phyloP scores from a whole-genome alignment of 2,329 filamentous ascomycete genomes.

The Nigrograna mackinnonii region DNA sequence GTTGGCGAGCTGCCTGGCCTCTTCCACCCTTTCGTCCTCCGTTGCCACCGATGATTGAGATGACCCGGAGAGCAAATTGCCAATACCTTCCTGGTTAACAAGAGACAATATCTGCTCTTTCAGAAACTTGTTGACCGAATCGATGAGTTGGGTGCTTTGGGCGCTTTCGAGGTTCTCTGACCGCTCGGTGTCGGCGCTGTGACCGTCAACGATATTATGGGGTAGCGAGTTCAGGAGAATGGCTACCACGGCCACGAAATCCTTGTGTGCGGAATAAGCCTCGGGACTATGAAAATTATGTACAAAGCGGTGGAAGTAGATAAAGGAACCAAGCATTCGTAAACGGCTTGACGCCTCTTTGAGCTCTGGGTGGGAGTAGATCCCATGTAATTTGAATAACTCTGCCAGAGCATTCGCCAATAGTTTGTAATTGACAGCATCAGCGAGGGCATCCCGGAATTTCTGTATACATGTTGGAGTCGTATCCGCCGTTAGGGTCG shows the following conservation, averaged over 20 bases:
- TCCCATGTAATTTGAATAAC: conserved; percentile 26
- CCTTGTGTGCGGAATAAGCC: conserved; percentile 51
- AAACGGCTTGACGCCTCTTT: conserved; percentile 48
- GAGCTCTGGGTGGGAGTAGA: conserved; percentile 26
- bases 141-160: conserved; percentile 40
- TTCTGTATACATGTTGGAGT: conserved; percentile 20
- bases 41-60: conserved; percentile 39
- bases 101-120: conserved; percentile 69
- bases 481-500: conserved; percentile 33
- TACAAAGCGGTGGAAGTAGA: conserved; percentile 60
- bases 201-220: conserved; percentile 58
- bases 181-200: conserved; percentile 30
- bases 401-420: conserved; percentile 36
- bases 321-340: conserved; percentile 63
- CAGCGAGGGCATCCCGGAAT: conserved; percentile 45
- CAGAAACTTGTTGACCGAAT: conserved; percentile 55
- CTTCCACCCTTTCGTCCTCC: conserved; percentile 47
- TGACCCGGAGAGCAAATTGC: conserved; percentile 58
- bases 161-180: conserved; percentile 32
- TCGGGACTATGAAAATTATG: conserved; percentile 42
- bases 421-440: conserved; percentile 56
- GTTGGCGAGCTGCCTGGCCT: conserved; percentile 76
- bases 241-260: conserved; percentile 61
- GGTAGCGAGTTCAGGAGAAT: conserved; percentile 60
- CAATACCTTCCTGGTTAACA: conserved; percentile 75